Base-by-base conservation (phyloP, 1,139 yeast species). In the Suhomyces maxii region DNA sequence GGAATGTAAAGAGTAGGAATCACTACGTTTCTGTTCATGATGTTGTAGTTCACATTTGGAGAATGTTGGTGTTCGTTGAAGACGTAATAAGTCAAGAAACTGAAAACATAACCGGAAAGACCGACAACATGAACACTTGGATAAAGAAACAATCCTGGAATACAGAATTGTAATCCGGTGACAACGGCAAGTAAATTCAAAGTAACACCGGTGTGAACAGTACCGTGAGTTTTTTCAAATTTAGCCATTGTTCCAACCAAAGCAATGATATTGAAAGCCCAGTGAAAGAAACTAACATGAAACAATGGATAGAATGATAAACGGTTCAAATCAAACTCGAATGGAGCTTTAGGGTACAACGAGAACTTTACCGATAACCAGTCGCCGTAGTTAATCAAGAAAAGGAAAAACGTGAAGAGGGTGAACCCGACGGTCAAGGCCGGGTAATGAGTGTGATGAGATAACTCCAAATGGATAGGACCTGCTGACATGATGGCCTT, bases 161-260 rank as follows among this genome's bases (percentile, higher is more conserved):
- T 8, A 57, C 88, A 80, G 67, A 82, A 88, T 30, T 81, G 79
- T 25, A 90, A 61, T 6, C 87, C 97, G 1, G 93, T 77, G 8
- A 82, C 66, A 1, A 86, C 84, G 0, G 96, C 86, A 47, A 86
- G 67, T 26, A 87, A 71, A 63, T 89, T 89, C 49, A 91, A 71
- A 18, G 90, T 84, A 44, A 91, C 75, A 1, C 96, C 97, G 2
- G 97, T 87, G 61, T 88, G 82, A 1, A 91, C 84, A 0, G 98
- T 90, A 8, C 98, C 98, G 57, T 89, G 86, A 28, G 70, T 65
- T 45, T 75, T 71, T 68, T 91, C 98, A 65, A 84, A 90, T 44
- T 78, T 73, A 30, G 87, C 70, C 60, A 90, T 68, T 6, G 91
- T 89, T 0, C 82, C 68, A 44, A 75, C 67, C 39, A 89, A 62